Evolutionary conservation across 2,329 filamentous ascomycete species (phyloP).

Genomic region (Paecilomyces sp.): DNA sequence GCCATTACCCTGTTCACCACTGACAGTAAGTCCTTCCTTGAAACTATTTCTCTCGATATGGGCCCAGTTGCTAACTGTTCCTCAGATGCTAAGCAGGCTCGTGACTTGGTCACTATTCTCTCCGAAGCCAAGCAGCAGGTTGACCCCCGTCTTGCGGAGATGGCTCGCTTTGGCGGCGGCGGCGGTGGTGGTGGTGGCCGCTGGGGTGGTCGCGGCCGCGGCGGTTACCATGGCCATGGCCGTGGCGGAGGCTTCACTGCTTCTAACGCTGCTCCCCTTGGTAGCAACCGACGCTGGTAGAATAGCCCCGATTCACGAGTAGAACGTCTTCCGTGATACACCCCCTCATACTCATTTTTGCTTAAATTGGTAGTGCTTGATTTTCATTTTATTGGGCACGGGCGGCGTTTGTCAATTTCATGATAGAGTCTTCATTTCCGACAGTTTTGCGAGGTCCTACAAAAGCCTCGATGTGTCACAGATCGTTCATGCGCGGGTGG

Average conservation of each 20-base stretch:
- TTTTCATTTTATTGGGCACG: constrained; percentile 20
- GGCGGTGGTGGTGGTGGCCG: constrained; percentile 70
- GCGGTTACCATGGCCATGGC: constrained; percentile 36
- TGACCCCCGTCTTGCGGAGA: constrained; percentile 90
- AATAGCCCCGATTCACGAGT: constrained; percentile 6
- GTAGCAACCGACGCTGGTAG: constrained; percentile 52
- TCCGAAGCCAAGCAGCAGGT: constrained; percentile 97
- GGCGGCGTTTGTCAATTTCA: constrained; percentile 32
- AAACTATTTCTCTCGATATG: constrained; percentile 1
- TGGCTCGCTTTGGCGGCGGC: constrained; percentile 85
- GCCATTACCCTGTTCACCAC: constrained; percentile 98
- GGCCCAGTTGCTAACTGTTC: constrained; percentile 1
- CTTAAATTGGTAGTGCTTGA: constrained; percentile 22
- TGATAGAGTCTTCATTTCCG: constrained; percentile 21
- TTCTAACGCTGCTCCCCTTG: constrained; percentile 53
- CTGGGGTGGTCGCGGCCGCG: constrained; percentile 48
- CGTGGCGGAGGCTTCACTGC: constrained; percentile 46
- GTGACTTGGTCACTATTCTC: constrained; percentile 88
- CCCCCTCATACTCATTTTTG: constrained; percentile 5
- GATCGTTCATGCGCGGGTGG: not conserved
- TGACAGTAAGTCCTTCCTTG: constrained; percentile 69
- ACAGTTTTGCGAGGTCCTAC: constrained; percentile 11
- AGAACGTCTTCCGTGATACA: not conserved
- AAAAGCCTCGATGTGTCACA: constrained; percentile 5
- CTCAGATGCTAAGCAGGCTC: constrained; percentile 83